phyloP scores from a whole-genome alignment of 202 grass and related monocot species.

The Tripidium arundinaceum region DNA sequence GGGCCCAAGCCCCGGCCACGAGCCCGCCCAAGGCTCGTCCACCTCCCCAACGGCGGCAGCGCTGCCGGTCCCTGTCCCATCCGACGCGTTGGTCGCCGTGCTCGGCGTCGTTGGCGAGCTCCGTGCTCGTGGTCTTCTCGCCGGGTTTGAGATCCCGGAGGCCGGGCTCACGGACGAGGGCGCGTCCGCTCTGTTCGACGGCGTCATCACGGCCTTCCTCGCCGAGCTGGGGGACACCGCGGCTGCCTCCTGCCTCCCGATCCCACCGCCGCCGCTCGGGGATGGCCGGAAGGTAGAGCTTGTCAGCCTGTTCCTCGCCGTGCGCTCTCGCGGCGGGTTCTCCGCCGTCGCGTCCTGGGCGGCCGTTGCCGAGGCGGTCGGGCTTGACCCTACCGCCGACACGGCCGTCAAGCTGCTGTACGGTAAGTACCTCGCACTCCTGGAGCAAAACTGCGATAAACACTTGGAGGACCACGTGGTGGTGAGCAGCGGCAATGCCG shows the following conservation, averaged over 20 bases:
- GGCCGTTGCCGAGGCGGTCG: slow-evolving; percentile 25
- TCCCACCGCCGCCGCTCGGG: slow-evolving; percentile 20
- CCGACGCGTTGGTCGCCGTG: slow-evolving; percentile 6
- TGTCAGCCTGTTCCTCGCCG: slow-evolving; percentile 38
- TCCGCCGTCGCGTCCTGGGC: slow-evolving; percentile 36
- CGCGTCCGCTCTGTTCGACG: slow-evolving; percentile 22
- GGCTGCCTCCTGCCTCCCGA: background rate
- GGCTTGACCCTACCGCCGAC: slow-evolving; percentile 17
- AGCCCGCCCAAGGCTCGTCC: background rate
- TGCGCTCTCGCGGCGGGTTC: slow-evolving; percentile 41
- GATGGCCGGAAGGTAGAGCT: slow-evolving; percentile 35
- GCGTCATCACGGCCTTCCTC: slow-evolving; percentile 30
- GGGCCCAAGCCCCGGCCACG: background rate
- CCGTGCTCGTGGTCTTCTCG: slow-evolving; percentile 12
- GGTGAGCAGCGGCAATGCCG: background rate
- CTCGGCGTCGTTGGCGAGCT: slow-evolving; percentile 24
- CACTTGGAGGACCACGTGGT: background rate
- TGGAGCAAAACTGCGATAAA: slow-evolving; percentile 31
- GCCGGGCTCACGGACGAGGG: background rate
- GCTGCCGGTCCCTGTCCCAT: background rate
- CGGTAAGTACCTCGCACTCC: slow-evolving; percentile 34
- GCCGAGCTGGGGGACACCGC: background rate
- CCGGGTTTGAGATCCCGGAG: slow-evolving; percentile 9
- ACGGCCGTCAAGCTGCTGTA: slow-evolving; percentile 42
- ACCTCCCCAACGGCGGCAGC: background rate